Base-by-base conservation (phyloP, 352 stramenopile genomes). In the Phytophthora sansomeana region DNA sequence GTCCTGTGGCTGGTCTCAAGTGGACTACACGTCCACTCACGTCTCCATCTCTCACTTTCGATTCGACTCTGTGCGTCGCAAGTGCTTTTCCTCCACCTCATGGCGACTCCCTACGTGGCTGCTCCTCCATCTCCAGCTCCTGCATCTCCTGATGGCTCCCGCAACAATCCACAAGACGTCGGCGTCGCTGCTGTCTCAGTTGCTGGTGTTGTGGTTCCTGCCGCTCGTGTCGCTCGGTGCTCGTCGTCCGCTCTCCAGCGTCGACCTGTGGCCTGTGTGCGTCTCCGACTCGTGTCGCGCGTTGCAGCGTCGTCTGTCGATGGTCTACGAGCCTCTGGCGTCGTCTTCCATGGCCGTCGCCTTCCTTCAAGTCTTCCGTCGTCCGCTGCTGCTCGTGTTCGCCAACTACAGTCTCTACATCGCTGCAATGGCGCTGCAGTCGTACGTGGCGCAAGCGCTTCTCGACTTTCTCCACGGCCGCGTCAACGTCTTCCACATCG, bases 171-270 rank as follows among this genome's bases (percentile, higher is more conserved):
- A 14, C 49, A n/a, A 75, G 17, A 32, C 21, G n/a, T 55, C 49
- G 13, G 71, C 71, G 24, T 75, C 71, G 21, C 43, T 78, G n/a
- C 13, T 67, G 38, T 75, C 70, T 11, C 44, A 70, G 24, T 8
- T 79, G 13, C 53, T 72, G 36, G 63, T 65, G 21, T 17, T 59
- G 32, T 79, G 71, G 67, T 43, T 76, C 33, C 71, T 76, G 42
- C 71, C 71, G 24, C 71, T 79, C 38, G 55, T 78, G 36, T 60
- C 71, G 13, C 71, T 78, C 28, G 71, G 71, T 13, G 71, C 67
- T 5, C 32, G 60, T 6, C 64, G 48, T 1, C 49, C 48, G 8
- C 59, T 80, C 35, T 41, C 68, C 26, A 39, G 54, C 28, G 46
- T 61, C 33, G 73, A 81, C 49, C 32, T 77, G 19, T 81, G 70